Evolutionary conservation across 179 eudicot genomes (phyloP).

Genomic region (Camellia oleifera): DNA sequence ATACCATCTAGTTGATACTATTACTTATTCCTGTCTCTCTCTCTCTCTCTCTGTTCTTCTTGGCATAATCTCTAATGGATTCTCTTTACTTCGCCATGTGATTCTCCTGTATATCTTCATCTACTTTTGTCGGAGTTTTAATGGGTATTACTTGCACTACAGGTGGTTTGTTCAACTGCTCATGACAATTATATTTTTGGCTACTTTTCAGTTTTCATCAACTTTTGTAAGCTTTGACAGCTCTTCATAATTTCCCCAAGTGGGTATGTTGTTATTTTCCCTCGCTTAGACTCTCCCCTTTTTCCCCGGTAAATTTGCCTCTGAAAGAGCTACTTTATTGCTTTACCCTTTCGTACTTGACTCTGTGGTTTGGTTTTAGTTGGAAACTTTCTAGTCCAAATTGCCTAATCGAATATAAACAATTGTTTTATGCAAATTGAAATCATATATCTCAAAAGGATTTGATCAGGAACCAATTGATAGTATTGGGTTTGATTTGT

Average conservation of each 20-base stretch:
- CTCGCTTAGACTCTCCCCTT: neutral
- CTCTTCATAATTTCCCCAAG: slow-evolving; percentile 19
- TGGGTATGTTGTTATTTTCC: neutral
- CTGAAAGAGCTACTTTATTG: neutral
- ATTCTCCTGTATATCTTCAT: slow-evolving; percentile 14
- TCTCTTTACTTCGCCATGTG: slow-evolving; percentile 16
- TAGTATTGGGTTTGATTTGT: no score
- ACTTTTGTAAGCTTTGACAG: slow-evolving; percentile 7
- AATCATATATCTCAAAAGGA: neutral
- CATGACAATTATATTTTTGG: neutral
- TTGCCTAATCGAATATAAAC: no score
- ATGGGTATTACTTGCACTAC: slow-evolving; percentile 6
- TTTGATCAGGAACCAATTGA: neutral
- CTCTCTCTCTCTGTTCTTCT: slow-evolving; percentile 1
- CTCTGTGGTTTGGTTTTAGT: no score
- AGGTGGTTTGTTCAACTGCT: slow-evolving; percentile 14
- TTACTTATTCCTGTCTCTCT: slow-evolving; percentile 10
- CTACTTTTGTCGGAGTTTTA: slow-evolving; percentile 12
- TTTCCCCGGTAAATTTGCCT: slow-evolving; percentile 1
- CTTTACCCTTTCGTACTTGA: no score
- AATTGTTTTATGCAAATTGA: no score
- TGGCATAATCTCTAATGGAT: slow-evolving; percentile 14
- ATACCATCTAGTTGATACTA: slow-evolving; percentile 18
- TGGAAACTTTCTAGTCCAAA: no score
- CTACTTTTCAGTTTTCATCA: neutral